Conservation (phyloP, 176 grass and related monocot species). For the Miscanthus lutarioriparius region DNA sequence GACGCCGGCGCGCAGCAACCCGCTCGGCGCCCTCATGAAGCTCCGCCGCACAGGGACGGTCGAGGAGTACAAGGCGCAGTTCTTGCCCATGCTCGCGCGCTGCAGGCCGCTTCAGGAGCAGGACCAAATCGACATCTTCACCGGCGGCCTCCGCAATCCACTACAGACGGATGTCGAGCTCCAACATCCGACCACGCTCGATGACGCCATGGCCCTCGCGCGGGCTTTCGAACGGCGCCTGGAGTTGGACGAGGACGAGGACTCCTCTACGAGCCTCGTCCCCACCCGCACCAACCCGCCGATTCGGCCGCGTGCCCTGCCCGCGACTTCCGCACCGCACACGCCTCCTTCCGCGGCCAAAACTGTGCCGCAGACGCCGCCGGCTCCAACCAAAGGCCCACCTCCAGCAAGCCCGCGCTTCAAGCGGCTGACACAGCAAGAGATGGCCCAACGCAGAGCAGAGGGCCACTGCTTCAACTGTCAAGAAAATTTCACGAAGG, state of each 20-base stretch:
- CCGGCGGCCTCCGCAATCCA: not conserved
- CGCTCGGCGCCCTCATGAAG: not conserved
- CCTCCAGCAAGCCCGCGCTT: too few relatives aligned
- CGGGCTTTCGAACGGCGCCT: too few relatives aligned
- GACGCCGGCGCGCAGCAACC: too few relatives aligned
- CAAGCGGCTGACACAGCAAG: not conserved
- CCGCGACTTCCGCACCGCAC: too few relatives aligned
- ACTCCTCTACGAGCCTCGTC: too few relatives aligned
- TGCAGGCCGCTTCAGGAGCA: not conserved
- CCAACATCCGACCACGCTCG: constrained; percentile 46
- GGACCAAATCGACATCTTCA: not conserved
- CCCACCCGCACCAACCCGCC: too few relatives aligned
- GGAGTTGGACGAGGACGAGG: too few relatives aligned
- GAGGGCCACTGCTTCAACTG: not conserved
- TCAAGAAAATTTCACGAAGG: not conserved
- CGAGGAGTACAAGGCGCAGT: not conserved
- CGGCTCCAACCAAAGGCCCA: too few relatives aligned
- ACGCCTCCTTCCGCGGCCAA: too few relatives aligned
- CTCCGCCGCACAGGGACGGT: not conserved
- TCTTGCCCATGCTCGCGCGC: not conserved
- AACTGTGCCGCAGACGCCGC: too few relatives aligned
- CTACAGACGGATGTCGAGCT: not conserved
- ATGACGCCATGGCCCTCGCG: not conserved
- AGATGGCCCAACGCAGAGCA: not conserved
- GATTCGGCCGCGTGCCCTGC: too few relatives aligned